These are phyloP conservation scores for Quercus glauca DNA, from an alignment of 306 rosid species.

Conservation along the genomic window DNA sequence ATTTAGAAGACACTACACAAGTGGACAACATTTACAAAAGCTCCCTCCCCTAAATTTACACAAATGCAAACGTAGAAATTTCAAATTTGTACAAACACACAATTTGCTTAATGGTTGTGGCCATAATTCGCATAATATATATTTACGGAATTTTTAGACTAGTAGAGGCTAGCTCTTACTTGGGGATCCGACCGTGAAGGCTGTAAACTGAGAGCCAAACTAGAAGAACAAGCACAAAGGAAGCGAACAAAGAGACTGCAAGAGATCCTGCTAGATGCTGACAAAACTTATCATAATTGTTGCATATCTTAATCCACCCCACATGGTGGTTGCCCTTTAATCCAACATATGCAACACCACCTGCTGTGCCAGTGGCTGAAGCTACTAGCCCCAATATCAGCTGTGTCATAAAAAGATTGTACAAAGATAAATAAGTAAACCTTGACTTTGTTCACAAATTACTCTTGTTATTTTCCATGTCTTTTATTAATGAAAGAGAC, in stretches of 20 bases:
- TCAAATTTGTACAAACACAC: not conserved
- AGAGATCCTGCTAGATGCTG: constrained; percentile 33
- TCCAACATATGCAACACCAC: constrained; percentile 63
- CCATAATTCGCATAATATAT: not conserved
- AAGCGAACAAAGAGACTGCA: constrained; percentile 40
- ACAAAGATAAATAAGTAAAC: no score
- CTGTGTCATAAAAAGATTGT: constrained; percentile 37
- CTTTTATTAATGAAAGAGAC: not conserved
- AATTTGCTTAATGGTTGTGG: not conserved
- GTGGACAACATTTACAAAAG: not conserved
- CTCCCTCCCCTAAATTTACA: not conserved
- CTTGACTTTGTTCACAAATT: no score
- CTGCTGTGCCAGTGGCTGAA: constrained; percentile 82
- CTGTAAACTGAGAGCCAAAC: constrained; percentile 34
- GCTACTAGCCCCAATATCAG: constrained; percentile 71
- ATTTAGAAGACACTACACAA: not conserved
- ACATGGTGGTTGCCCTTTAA: constrained; percentile 68
- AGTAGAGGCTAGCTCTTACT: constrained; percentile 37
- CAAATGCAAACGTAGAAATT: constrained; percentile 2
- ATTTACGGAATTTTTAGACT: not conserved
- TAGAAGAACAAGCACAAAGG: constrained; percentile 37
- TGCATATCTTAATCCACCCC: constrained; percentile 39
- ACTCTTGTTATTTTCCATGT: no score
- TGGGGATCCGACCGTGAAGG: constrained; percentile 52
- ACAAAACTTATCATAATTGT: constrained; percentile 37